A percentile compares a stretch with the other conserved stretches of the same genome.
phyloP scores from a whole-genome alignment of 108 stramenopile genomes.

The Licmophora abbreviata region DNA sequence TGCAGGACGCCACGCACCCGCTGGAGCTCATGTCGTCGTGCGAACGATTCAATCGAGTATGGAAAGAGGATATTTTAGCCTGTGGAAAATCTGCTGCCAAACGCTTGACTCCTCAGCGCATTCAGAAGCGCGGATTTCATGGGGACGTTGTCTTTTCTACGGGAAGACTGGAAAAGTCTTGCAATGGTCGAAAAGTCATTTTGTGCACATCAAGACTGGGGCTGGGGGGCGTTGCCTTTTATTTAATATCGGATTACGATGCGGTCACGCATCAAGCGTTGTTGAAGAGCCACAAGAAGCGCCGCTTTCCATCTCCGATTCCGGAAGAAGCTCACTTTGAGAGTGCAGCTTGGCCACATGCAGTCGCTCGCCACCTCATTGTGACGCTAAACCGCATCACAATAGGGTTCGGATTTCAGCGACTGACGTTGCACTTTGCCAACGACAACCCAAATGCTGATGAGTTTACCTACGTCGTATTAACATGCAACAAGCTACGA shows the following conservation, averaged over 20 bases:
- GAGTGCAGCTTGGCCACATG: constrained; percentile 72
- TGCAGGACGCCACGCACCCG: neutral
- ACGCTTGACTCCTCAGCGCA: constrained; percentile 44
- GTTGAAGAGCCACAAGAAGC: constrained; percentile 23
- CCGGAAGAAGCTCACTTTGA: constrained; percentile 40
- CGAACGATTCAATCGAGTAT: constrained; percentile 48
- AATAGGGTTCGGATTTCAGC: constrained; percentile 84
- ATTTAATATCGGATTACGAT: constrained; percentile 57
- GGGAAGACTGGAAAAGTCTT: constrained; percentile 33
- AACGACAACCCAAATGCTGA: constrained; percentile 19
- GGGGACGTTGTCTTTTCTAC: constrained; percentile 35
- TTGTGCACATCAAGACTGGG: constrained; percentile 64
- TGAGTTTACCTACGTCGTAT: constrained; percentile 58
- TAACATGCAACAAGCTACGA: constrained; percentile 58
- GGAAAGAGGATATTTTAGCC: constrained; percentile 65
- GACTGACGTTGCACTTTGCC: constrained; percentile 61
- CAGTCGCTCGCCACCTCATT: constrained; percentile 56
- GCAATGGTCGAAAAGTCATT: constrained; percentile 55
- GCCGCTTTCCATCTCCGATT: constrained; percentile 55
- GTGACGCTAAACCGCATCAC: constrained; percentile 46
- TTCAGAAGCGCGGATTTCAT: constrained; percentile 58
- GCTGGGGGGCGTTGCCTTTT: constrained; percentile 48
- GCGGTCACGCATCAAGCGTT: constrained; percentile 19
- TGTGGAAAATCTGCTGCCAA: constrained; percentile 59
- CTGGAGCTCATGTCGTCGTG: neutral